Evolutionary conservation across 2,329 filamentous ascomycete species (phyloP).

Genomic region (Xylariaceae sp.): DNA sequence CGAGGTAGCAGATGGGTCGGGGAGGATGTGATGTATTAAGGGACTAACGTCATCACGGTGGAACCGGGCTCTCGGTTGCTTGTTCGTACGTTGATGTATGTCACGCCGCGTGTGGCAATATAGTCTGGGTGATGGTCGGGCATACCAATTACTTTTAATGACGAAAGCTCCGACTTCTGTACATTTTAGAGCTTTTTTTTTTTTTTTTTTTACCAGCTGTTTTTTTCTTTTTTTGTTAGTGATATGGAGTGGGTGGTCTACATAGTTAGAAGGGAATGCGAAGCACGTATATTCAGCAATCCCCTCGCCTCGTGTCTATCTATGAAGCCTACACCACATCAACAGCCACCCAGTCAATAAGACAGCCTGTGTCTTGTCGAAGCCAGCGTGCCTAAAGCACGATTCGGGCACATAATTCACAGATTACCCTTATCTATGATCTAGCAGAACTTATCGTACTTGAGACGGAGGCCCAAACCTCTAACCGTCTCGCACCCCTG

Average conservation of each 20-base stretch:
- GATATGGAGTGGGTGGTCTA: constrained; percentile 23
- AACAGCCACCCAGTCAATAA: too few species aligned
- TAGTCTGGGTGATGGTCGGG: constrained; percentile 21
- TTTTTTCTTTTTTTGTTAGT: constrained; percentile 14
- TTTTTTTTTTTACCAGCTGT: constrained; percentile 14
- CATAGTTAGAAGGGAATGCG: constrained; percentile 27
- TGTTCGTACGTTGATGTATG: constrained; percentile 20
- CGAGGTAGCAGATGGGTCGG: constrained; percentile 8
- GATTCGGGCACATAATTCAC: not conserved
- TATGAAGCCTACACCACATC: not conserved
- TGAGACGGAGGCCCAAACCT: constrained; percentile 3
- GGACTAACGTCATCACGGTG: constrained; percentile 6
- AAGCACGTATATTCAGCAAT: constrained; percentile 21
- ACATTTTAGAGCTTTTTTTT: constrained; percentile 23
- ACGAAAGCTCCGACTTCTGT: constrained; percentile 24
- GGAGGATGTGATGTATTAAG: constrained; percentile 5
- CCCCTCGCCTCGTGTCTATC: not conserved
- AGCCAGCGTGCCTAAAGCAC: not conserved
- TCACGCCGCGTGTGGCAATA: constrained; percentile 28
- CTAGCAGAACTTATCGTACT: not conserved
- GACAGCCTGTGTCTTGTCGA: too few species aligned
- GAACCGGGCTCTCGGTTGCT: constrained; percentile 11
- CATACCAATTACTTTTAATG: constrained; percentile 26
- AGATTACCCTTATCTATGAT: not conserved
- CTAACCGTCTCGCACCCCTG: constrained; percentile 16